Evolutionary conservation across 352 stramenopile species (phyloP).

Genomic region (Globisporangium solare): DNA sequence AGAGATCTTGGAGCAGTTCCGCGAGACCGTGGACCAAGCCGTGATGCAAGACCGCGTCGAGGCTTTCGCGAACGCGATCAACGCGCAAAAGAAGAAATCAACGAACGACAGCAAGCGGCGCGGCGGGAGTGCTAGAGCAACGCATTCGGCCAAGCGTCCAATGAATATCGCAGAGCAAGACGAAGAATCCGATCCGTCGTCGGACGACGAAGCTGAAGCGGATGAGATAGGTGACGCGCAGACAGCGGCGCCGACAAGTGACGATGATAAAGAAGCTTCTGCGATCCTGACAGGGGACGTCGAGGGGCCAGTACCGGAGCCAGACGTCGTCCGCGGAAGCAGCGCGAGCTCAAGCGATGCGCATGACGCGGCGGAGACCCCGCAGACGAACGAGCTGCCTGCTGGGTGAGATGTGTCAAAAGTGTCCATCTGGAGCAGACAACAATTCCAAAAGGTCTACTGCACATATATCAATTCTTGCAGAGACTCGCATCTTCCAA

Average conservation of each 20-base stretch:
- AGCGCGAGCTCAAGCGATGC: background rate
- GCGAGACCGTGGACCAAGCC: constrained; percentile 48
- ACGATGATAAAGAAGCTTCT: too few relatives aligned
- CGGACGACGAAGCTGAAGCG: background rate
- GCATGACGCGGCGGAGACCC: background rate
- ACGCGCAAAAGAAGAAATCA: constrained; percentile 15
- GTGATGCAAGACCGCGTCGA: constrained; percentile 57
- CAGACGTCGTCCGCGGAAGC: too few relatives aligned
- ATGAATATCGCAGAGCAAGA: background rate
- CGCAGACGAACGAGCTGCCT: background rate
- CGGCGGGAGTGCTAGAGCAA: constrained; percentile 2
- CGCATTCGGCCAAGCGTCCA: background rate
- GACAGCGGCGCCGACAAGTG: too few relatives aligned
- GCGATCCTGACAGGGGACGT: too few relatives aligned
- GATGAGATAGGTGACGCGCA: background rate
- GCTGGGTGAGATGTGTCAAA: background rate
- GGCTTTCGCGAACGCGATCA: constrained; percentile 53
- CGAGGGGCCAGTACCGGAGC: too few relatives aligned
- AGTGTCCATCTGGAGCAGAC: background rate
- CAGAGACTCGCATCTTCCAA: background rate
- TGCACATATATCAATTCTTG: background rate
- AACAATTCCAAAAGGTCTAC: background rate
- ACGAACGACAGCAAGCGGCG: background rate
- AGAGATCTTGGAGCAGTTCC: constrained; percentile 51
- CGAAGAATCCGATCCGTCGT: background rate